Base-by-base conservation (phyloP, 208 protist species). In the Blastocrithidia nonstop region DNA sequence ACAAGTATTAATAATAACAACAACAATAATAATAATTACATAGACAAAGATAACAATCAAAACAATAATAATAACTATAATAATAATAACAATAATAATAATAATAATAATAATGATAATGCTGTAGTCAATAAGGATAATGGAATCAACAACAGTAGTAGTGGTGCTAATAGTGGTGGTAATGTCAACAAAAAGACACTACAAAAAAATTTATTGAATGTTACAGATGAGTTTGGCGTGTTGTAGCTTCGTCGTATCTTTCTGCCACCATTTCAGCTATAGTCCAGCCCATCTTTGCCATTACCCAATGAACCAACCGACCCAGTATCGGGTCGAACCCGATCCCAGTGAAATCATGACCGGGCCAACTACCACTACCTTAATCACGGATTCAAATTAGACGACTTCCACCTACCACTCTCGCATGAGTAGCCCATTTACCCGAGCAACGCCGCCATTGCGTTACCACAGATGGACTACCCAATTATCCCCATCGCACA, bases 341-440 rank as follows among this genome's bases (percentile, higher is more conserved):
- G 64, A 16, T 64, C 58, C 27, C 53, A 71, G 31, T 49, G 69
- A 32, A 57, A 67, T 11, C 50, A 56, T 4, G 79, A 88, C 23
- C 50, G 66, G 28, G 45, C 60, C 1, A 73, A 78, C 37, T 74
- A 83, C 23, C 40, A 64, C n/a, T 80, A 70, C 38, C 40, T 90
- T 24, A 78, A 63, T n/a, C 69, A 68, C 8, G 81, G 81, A 21
- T 82, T 90, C 47, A 71, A 90, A 32, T 60, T 86, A 27, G 73
- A 57, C 11, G 54, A 59, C 20, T 64, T 90, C 20, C 74, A 74
- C 11, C 67, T 90, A 16, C 66, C 58, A 15, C 58, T 86, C 6
- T 54, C 57, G 9, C 67, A 82, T 62, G 58, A 79, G 53, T 66
- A 66, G 31, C 70, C 58, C 38, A 57, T 87, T 46, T 61, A 89